Evolutionary conservation across 345 rosid species (phyloP).

Genomic region (Mercurialis annua): DNA sequence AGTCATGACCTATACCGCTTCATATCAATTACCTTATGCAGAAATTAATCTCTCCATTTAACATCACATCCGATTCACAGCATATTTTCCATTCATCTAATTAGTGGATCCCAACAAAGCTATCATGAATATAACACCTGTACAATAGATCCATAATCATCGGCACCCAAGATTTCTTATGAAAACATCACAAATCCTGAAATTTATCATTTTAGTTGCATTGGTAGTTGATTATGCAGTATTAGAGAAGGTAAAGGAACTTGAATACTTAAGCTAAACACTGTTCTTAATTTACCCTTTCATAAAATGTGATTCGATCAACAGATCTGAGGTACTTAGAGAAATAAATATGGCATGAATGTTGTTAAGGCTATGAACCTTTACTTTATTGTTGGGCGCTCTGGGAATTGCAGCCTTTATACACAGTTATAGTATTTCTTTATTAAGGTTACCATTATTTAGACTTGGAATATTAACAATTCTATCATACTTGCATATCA

Average conservation of each 20-base stretch:
- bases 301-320: not conserved
- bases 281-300: not conserved
- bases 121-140: not conserved
- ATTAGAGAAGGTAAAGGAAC: not conserved
- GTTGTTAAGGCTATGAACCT: no score
- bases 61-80: not conserved
- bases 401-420: not conserved
- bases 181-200: not conserved
- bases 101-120: not conserved
- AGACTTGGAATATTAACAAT: not conserved
- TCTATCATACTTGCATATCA: not conserved
- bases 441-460: constrained; percentile 8
- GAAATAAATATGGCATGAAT: not conserved
- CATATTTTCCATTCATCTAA: not conserved
- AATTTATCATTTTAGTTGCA: constrained; percentile 2
- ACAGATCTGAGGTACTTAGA: not conserved
- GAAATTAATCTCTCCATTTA: not conserved
- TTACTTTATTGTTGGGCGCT: not conserved
- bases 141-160: not conserved
- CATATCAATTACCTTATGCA: not conserved
- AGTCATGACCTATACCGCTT: not conserved
- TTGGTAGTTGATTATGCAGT: constrained; percentile 6
- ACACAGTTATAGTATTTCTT: not conserved
- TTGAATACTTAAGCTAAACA: not conserved
- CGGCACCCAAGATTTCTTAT: not conserved